A percentile compares a stretch with the other conserved stretches of the same genome.
Conservation (phyloP, 2,329 filamentous ascomycete genomes). For the Epichloe festucae region DNA sequence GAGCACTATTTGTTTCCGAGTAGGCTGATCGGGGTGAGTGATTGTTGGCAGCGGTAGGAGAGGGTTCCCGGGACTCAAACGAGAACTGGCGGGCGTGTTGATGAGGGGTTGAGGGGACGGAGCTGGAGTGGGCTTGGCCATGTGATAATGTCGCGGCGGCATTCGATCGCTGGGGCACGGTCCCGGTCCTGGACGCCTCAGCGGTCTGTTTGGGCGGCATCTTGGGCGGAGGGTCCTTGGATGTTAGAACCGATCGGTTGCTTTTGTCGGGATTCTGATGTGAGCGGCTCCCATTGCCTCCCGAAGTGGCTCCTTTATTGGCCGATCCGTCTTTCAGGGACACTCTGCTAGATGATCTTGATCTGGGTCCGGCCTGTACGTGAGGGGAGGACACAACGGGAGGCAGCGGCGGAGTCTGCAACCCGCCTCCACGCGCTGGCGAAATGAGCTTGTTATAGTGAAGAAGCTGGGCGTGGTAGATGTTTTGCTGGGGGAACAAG, state of each 20-base stretch:
- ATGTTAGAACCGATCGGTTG: conserved; percentile 48
- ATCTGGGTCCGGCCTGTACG: conserved; percentile 42
- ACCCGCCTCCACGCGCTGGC: conserved; percentile 39
- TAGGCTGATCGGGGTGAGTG: conserved; percentile 84
- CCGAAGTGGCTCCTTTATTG: conserved; percentile 34
- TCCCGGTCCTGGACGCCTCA: conserved; percentile 20
- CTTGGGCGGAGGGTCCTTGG: conserved; percentile 39
- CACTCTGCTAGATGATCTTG: conserved; percentile 47
- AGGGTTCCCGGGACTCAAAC: conserved; percentile 65
- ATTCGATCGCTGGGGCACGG: conserved; percentile 16
- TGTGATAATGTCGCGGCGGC: conserved; percentile 16
- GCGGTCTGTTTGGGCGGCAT: conserved; percentile 34
- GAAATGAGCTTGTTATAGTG: conserved; percentile 55
- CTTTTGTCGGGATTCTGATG: conserved; percentile 45
- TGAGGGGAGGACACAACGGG: conserved; percentile 42
- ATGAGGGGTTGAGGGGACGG: conserved; percentile 85
- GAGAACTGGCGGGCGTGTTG: conserved; percentile 76
- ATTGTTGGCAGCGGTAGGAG: conserved; percentile 61
- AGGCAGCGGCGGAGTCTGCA: conserved; percentile 42
- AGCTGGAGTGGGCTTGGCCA: conserved; percentile 54
- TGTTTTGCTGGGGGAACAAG: conserved; percentile 44
- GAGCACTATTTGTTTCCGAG: conserved; percentile 69
- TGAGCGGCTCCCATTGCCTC: conserved; percentile 53
- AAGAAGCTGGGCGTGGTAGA: conserved; percentile 49
- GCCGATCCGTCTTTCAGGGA: conserved; percentile 38